These are phyloP conservation scores for Adansonia grandidieri DNA, from an alignment of 441 rosid species.

Conservation along the genomic window DNA sequence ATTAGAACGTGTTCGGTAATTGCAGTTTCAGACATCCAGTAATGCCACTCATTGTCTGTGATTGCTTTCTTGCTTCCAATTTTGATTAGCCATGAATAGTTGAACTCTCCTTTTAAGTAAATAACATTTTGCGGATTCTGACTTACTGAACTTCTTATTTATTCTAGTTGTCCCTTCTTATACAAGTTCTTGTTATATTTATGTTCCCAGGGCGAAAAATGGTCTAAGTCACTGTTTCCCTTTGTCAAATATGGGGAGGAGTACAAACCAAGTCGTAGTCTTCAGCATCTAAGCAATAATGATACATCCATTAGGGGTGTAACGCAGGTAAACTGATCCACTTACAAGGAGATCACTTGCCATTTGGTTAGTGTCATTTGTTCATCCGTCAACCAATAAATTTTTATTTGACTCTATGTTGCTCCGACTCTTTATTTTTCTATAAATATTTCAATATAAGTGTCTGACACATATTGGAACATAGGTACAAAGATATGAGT, in stretches of 20 bases:
- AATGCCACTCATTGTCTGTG: too few species aligned
- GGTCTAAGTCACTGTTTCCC: slow-evolving; percentile 12
- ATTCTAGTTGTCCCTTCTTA: not conserved
- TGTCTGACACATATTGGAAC: too few species aligned
- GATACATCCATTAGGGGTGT: not conserved
- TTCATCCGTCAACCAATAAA: not conserved
- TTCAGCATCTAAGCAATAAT: not conserved
- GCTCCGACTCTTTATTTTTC: too few species aligned
- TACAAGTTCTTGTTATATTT: not conserved
- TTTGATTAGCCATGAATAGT: not conserved
- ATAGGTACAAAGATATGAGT: too few species aligned
- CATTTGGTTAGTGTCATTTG: not conserved
- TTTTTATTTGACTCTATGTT: not conserved
- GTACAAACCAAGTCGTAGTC: too few species aligned
- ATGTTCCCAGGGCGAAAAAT: not conserved
- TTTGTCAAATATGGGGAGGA: not conserved
- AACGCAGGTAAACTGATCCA: not conserved
- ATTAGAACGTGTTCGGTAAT: not conserved
- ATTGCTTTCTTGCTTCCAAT: too few species aligned
- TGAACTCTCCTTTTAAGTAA: not conserved
- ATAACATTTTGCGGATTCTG: too few species aligned
- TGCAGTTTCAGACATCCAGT: not conserved
- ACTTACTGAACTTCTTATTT: not conserved
- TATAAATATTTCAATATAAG: too few species aligned
- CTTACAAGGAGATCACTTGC: not conserved